These are phyloP conservation scores for Aurifilum marmelostoma DNA, from an alignment of 2,329 filamentous ascomycete species.

Conservation along the genomic window DNA sequence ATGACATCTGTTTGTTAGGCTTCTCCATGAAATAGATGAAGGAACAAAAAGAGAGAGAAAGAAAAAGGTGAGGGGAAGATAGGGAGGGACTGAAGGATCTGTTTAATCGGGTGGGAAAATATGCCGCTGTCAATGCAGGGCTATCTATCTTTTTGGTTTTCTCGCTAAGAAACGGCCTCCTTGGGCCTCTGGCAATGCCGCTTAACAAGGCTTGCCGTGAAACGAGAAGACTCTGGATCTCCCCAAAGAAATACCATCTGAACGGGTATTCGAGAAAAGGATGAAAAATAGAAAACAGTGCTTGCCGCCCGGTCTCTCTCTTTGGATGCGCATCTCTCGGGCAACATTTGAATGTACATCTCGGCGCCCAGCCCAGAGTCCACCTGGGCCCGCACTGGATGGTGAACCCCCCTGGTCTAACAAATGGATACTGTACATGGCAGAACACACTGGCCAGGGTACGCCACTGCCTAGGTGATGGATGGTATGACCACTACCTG, in stretches of 20 bases:
- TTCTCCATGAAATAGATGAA: too few species aligned
- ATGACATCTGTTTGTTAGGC: neutral
- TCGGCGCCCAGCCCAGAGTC: neutral
- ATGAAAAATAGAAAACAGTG: conserved; percentile 5
- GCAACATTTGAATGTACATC: neutral
- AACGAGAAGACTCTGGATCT: neutral
- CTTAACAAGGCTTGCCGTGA: neutral
- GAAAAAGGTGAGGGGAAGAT: neutral
- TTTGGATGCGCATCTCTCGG: neutral
- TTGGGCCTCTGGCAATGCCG: neutral
- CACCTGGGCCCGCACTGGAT: neutral
- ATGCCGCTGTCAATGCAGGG: neutral
- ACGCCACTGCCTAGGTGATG: neutral
- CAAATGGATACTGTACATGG: neutral
- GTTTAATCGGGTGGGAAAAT: neutral
- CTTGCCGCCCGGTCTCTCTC: neutral
- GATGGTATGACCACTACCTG: neutral
- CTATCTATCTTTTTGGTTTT: neutral
- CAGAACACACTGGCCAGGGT: neutral
- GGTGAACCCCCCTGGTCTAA: neutral
- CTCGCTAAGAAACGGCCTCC: neutral
- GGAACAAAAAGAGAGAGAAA: neutral
- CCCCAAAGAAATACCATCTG: neutral
- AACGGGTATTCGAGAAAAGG: neutral
- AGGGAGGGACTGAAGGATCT: too few species aligned